phyloP scores from a whole-genome alignment of 345 rosid genomes.

The Pistacia integerrima region DNA sequence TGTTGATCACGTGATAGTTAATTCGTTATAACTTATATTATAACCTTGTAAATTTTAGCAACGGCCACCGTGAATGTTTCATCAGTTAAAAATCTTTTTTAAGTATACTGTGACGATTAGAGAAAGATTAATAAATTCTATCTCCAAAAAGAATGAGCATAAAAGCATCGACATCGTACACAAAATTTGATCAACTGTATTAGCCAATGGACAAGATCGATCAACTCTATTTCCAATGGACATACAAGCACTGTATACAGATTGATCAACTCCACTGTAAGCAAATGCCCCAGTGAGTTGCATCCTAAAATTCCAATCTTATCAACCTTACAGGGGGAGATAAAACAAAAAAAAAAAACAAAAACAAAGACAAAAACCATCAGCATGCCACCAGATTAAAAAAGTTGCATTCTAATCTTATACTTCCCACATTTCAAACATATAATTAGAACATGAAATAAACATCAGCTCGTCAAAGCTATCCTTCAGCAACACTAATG shows the following conservation, averaged over 20 bases:
- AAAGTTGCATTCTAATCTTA: conserved; percentile 19
- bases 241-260: not conserved
- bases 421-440: conserved; percentile 9
- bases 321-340: conserved; percentile 12
- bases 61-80: no score
- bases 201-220: not conserved
- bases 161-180: not conserved
- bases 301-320: conserved; percentile 17
- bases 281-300: not conserved
- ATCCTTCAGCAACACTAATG: conserved; percentile 7
- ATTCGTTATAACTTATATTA: no score
- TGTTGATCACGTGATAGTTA: no score
- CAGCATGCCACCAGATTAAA: not conserved
- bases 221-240: not conserved
- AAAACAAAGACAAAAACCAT: not conserved
- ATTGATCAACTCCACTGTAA: not conserved
- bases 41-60: no score
- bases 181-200: not conserved
- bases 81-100: no score
- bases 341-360: not conserved
- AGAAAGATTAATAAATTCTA: not conserved
- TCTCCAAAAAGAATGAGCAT: not conserved
- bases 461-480: conserved; percentile 17
- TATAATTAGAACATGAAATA: conserved; percentile 15
- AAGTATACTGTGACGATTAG: no score